phyloP scores from a whole-genome alignment of 75 land plant species.

The Cryptomeria japonica region DNA sequence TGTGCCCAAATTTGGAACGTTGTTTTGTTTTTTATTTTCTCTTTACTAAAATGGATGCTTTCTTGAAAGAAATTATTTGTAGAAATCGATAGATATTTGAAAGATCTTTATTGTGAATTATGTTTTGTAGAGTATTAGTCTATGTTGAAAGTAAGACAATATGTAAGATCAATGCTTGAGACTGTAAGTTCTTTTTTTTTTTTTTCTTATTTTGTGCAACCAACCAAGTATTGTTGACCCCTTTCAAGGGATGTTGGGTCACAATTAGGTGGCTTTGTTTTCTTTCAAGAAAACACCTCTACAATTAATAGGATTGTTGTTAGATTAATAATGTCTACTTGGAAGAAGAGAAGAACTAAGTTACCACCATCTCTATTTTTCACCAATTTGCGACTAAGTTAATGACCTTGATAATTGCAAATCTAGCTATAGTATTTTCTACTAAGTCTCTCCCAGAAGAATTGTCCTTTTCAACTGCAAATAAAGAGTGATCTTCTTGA shows the following conservation, averaged over 20 bases:
- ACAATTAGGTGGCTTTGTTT: too few species aligned
- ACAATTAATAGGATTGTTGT: not conserved
- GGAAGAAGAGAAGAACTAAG: not conserved
- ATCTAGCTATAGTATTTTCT: not conserved
- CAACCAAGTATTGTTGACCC: not conserved
- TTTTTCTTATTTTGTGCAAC: not conserved
- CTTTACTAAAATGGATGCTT: not conserved
- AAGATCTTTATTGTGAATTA: not conserved
- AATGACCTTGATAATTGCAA: too few species aligned
- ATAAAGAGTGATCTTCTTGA: not conserved
- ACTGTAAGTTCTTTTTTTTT: not conserved
- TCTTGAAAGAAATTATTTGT: not conserved
- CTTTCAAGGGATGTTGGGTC: not conserved
- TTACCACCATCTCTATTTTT: not conserved
- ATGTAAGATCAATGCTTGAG: not conserved
- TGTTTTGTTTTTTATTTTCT: too few species aligned
- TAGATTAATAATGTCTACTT: not conserved
- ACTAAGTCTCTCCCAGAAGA: not conserved
- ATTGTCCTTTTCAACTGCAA: not conserved
- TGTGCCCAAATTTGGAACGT: not conserved
- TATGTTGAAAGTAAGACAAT: not conserved
- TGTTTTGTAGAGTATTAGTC: constrained; percentile 24
- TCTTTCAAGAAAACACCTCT: too few species aligned
- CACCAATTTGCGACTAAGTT: not conserved
- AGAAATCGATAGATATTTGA: not conserved